A percentile compares a stretch with the other conserved stretches of the same genome.
Evolutionary conservation across 108 stramenopile genomes (phyloP).

Genomic region (Parietichytrium sp.): DNA sequence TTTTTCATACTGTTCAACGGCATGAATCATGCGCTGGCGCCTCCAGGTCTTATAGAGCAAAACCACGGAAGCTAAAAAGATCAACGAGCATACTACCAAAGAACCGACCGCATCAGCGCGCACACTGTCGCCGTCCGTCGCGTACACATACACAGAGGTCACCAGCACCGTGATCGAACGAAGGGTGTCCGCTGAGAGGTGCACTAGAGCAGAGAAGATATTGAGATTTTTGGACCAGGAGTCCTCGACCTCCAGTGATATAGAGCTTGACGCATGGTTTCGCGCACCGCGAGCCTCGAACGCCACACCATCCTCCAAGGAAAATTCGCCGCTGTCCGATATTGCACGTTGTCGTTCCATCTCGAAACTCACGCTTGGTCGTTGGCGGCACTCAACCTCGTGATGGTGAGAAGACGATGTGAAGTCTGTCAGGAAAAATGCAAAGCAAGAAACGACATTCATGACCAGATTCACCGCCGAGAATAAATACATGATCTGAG

Average conservation of each 20-base stretch:
- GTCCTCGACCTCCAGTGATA: background rate
- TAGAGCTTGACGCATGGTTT: background rate
- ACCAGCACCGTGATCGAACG: constrained; percentile 9
- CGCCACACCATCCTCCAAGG: background rate
- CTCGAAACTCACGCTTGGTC: background rate
- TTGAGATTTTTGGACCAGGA: background rate
- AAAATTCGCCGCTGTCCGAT: background rate
- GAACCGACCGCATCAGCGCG: constrained; percentile 13
- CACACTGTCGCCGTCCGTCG: background rate
- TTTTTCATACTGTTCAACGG: no score
- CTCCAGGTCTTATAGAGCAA: background rate
- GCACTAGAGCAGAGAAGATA: background rate
- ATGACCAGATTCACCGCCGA: constrained; percentile 7
- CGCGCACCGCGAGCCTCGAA: background rate
- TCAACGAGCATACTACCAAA: background rate
- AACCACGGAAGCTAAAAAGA: background rate
- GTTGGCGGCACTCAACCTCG: background rate
- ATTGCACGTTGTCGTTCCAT: no score
- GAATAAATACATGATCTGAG: constrained; percentile 2
- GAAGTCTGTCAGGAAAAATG: background rate
- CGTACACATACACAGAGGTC: constrained; percentile 7
- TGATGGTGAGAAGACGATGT: background rate
- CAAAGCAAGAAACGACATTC: constrained; percentile 2
- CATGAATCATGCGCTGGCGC: background rate
- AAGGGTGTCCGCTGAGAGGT: background rate